A percentile compares a stretch with the other conserved stretches of the same genome.
phyloP scores from a whole-genome alignment of 257 asterid genomes.

The Parsonsia alboflavescens region DNA sequence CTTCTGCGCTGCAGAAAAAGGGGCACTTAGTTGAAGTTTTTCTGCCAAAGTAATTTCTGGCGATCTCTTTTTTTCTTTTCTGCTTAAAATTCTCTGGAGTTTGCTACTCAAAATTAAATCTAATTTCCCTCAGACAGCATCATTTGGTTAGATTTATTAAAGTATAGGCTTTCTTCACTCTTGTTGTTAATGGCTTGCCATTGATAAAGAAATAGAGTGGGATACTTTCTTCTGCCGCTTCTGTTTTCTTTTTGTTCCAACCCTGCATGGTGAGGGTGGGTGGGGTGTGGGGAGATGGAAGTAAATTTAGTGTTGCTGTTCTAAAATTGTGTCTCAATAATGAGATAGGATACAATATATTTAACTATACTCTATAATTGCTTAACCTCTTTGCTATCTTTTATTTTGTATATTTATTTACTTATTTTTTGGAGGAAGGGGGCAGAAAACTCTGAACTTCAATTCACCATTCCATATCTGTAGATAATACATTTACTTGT shows the following conservation, averaged over 20 bases:
- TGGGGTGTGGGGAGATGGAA: not conserved
- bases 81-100: slow-evolving; percentile 1
- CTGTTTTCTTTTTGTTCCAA: too few species aligned
- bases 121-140: not conserved
- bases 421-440: too few species aligned
- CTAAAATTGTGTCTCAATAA: not conserved
- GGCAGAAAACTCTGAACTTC: not conserved
- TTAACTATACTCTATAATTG: too few species aligned
- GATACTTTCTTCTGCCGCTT: not conserved
- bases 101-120: slow-evolving; percentile 2
- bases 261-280: not conserved
- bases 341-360: not conserved
- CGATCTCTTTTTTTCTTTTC: slow-evolving; percentile 3
- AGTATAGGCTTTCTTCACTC: not conserved
- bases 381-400: too few species aligned
- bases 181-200: not conserved
- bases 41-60: slow-evolving; percentile 72
- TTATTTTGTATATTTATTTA: too few species aligned
- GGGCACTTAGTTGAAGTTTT: slow-evolving; percentile 87
- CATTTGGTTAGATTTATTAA: not conserved
- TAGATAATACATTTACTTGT: not conserved
- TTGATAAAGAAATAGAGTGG: not conserved
- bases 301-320: not conserved
- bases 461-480: not conserved
- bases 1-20: slow-evolving; percentile 65